A percentile compares a stretch with the other conserved stretches of the same genome.
These are phyloP conservation scores for Cryptococcus sp. DNA, from an alignment of 1,284 basidiomycete species.

Conservation along the genomic window DNA sequence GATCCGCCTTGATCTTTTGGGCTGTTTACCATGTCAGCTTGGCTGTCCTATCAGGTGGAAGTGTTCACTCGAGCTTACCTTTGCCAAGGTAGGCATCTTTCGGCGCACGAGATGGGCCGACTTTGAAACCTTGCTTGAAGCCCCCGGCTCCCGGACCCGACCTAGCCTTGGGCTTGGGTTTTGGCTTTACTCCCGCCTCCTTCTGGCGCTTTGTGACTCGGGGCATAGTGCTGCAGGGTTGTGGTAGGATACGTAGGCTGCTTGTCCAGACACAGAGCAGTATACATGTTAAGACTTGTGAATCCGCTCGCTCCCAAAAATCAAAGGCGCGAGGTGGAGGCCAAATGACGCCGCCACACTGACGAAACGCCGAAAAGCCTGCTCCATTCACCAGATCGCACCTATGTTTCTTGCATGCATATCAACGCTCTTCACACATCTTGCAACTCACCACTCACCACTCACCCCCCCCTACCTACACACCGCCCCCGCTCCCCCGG, in stretches of 20 bases:
- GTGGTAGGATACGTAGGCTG: no score
- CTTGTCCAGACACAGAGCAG: no score
- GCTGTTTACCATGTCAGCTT: slow-evolving; percentile 31
- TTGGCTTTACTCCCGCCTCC: slow-evolving; percentile 23
- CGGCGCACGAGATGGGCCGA: slow-evolving; percentile 43
- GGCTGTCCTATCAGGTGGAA: neutral
- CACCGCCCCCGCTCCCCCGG: neutral
- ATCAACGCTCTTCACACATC: neutral
- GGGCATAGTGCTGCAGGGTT: slow-evolving; percentile 28
- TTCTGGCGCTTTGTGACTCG: slow-evolving; percentile 41
- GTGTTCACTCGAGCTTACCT: slow-evolving; percentile 28
- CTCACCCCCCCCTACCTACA: slow-evolving; percentile 4
- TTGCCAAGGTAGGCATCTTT: slow-evolving; percentile 51
- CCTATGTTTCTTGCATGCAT: no score
- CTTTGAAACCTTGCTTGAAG: slow-evolving; percentile 40
- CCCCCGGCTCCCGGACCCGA: slow-evolving; percentile 2
- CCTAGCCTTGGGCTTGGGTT: slow-evolving; percentile 16
- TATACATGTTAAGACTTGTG: no score
- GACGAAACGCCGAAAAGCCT: neutral
- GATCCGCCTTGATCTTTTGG: slow-evolving; percentile 54
- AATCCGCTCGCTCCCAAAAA: no score
- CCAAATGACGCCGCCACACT: neutral
- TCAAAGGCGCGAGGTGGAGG: no score
- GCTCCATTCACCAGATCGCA: no score
- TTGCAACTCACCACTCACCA: slow-evolving; percentile 10